Conservation (phyloP, 257 asterid genomes). For the Thymus mandschuricus region DNA sequence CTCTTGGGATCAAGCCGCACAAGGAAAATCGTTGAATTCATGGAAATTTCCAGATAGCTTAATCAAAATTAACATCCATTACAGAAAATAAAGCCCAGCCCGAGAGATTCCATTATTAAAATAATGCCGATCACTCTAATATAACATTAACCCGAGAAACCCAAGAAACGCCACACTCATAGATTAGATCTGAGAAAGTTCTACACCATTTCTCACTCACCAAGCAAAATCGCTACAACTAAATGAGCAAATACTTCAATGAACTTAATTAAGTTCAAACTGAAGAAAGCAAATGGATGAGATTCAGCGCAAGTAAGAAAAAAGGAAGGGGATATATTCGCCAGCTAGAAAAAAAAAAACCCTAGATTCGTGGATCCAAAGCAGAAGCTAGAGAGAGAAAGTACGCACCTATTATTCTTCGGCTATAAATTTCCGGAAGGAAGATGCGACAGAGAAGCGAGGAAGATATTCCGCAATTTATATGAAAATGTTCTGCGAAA, state of each 20-base stretch:
- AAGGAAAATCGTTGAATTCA: not conserved
- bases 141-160: not conserved
- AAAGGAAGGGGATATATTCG: not conserved
- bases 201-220: slow-evolving; percentile 19
- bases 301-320: slow-evolving; percentile 16
- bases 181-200: slow-evolving; percentile 7
- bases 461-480: slow-evolving; percentile 36
- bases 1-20: slow-evolving; percentile 1
- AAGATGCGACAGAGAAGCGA: slow-evolving; percentile 45
- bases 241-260: slow-evolving; percentile 5
- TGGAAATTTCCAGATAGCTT: not conserved
- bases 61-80: slow-evolving; percentile 17
- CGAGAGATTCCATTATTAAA: not conserved
- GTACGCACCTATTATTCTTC: slow-evolving; percentile 46
- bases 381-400: slow-evolving; percentile 41
- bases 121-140: slow-evolving; percentile 27
- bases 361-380: slow-evolving; percentile 56
- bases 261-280: not conserved
- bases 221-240: slow-evolving; percentile 5
- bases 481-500: not conserved
- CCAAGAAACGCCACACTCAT: slow-evolving; percentile 4
- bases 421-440: slow-evolving; percentile 41
- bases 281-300: slow-evolving; percentile 6
- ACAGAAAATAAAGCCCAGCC: slow-evolving; percentile 2
- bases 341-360: slow-evolving; percentile 26